Conservation (phyloP, 2,329 filamentous ascomycete species). For the Beauveria scarabaeidicola region DNA sequence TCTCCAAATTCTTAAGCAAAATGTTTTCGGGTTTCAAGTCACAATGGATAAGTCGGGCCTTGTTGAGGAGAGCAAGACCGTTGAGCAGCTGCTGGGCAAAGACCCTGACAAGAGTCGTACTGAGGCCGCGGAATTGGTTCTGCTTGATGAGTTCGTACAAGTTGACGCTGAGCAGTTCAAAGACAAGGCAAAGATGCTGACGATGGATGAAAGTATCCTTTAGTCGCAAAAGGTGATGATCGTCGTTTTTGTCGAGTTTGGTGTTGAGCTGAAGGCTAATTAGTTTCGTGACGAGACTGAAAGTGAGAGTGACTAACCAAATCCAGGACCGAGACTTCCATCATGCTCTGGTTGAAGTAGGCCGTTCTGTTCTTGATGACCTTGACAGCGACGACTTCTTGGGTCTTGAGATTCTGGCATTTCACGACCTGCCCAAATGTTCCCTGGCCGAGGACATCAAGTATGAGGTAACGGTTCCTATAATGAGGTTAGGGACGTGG, state of each 20-base stretch:
- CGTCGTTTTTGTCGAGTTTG: slow-evolving; percentile 98
- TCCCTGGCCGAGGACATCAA: slow-evolving; percentile 93
- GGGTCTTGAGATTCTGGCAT: slow-evolving; percentile 95
- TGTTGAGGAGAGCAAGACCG: slow-evolving; percentile 84
- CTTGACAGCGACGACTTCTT: slow-evolving; percentile 97
- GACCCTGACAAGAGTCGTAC: slow-evolving; percentile 91
- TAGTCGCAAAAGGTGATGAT: slow-evolving; percentile 86
- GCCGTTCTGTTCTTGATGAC: slow-evolving; percentile 98
- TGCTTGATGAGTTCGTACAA: slow-evolving; percentile 98
- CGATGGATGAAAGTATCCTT: slow-evolving; percentile 98
- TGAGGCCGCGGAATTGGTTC: slow-evolving; percentile 95
- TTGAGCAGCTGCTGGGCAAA: slow-evolving; percentile 96
- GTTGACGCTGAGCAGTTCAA: slow-evolving; percentile 94
- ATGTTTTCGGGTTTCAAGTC: slow-evolving; percentile 99
- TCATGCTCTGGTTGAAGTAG: slow-evolving; percentile 99
- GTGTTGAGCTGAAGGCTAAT: slow-evolving; percentile 65
- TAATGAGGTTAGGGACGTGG: slow-evolving; percentile 6
- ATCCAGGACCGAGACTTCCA: slow-evolving; percentile 97
- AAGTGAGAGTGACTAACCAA: slow-evolving; percentile 50
- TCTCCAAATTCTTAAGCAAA: slow-evolving; percentile 92
- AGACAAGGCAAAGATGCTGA: slow-evolving; percentile 93
- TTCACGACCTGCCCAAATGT: slow-evolving; percentile 99
- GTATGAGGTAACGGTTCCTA: slow-evolving; percentile 89
- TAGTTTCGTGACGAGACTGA: slow-evolving; percentile 10
- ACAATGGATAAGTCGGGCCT: slow-evolving; percentile 93